A percentile compares a stretch with the other conserved stretches of the same genome.
Evolutionary conservation across 2,329 filamentous ascomycete genomes (phyloP).

Genomic region (Venturia carpophila): DNA sequence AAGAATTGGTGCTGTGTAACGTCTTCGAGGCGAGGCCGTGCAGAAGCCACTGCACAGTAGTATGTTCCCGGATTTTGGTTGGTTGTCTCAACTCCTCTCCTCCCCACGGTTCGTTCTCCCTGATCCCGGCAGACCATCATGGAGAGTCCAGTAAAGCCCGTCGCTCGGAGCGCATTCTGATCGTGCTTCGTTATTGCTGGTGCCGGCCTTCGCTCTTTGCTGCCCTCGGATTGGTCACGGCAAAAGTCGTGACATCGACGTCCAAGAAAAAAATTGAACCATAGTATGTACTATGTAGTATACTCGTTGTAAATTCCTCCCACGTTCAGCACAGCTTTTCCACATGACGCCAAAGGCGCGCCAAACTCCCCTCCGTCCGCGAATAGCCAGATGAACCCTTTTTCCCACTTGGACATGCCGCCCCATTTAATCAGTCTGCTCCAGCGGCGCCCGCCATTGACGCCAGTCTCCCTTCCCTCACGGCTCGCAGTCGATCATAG

Average conservation of each 20-base stretch:
- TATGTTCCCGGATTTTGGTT: background rate
- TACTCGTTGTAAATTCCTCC: background rate
- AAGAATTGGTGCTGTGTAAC: too few relatives aligned
- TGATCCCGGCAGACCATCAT: constrained; percentile 5
- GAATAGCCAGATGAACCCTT: background rate
- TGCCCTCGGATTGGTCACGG: background rate
- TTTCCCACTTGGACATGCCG: background rate
- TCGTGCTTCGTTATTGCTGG: background rate
- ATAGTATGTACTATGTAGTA: too few relatives aligned
- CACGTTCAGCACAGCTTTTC: background rate
- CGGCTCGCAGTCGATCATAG: background rate
- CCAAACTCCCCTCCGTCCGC: background rate
- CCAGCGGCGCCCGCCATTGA: background rate
- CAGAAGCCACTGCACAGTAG: constrained; percentile 3
- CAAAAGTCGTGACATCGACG: background rate
- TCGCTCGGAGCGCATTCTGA: constrained; percentile 10
- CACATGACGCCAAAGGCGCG: constrained; percentile 8
- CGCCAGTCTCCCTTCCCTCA: background rate
- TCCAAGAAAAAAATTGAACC: background rate
- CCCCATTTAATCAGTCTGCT: background rate
- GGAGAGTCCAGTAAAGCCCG: background rate
- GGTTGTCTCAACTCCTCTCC: background rate
- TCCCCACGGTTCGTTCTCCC: constrained; percentile 2
- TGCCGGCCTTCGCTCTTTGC: background rate
- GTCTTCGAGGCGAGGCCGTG: background rate